Evolutionary conservation across 1,284 basidiomycete genomes (phyloP), one percentile per base, ranked within the genome.

Genomic region (Singerocomus inundabilis): DNA sequence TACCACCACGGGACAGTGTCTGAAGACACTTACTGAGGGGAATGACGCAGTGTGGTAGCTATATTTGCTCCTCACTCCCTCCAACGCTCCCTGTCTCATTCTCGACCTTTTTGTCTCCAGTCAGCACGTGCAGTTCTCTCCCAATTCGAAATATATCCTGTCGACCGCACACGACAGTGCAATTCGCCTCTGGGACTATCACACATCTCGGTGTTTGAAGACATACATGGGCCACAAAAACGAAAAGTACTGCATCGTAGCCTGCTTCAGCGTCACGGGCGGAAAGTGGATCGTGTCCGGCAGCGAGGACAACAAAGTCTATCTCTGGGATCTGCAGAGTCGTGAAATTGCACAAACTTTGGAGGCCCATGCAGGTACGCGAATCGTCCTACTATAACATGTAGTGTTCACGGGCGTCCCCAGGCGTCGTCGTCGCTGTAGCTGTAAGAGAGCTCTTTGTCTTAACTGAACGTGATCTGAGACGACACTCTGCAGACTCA

Each of bases 111-210:
- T 38, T 21, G 13, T 7, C 9, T 21, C 55, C 61, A 90, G 91
- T 53, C 88, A 92, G 66, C 86, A 89, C 56, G 90, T 93, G 12
- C 81, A 87, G 57, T 98, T 98, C 73, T 94, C 95, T 0, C 97
- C 96, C 1, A 95, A 94, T 58, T 92, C 91, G 5, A 90, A 91
- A 70, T 96, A 93, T 67, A 87, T 99, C 46, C 79, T 98, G 41
- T 91, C 92, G 1, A 89, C 93, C 0, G 89, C 94, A 0, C 86
- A 98, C 57, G 94, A 98, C 61, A 91, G 84, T 52, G 84, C 89
- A 0, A 90, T 98, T 54, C 82, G 96, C 0, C 75, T 99, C 12
- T 98, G 97, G 93, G 93, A 98, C 63, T 93, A 96, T 62, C 91
- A 95, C 59, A 91, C 88, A 0, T 88, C 88, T 2, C 86, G 91